Evolutionary conservation across 164 flowering plant genomes (phyloP).

Genomic region (Warburgia ugandensis): DNA sequence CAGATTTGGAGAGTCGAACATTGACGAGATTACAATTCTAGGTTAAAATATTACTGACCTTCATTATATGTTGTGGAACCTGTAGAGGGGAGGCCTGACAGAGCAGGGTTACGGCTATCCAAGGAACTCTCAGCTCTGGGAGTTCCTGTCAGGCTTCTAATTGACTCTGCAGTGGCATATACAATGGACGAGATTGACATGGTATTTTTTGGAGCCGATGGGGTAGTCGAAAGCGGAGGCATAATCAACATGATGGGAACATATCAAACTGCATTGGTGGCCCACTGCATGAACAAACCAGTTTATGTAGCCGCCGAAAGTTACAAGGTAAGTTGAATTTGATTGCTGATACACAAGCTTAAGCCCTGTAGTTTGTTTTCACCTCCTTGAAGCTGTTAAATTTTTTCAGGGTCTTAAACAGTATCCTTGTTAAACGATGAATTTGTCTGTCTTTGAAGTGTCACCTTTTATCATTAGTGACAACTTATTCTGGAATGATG

Average conservation of each 20-base stretch:
- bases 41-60: no score
- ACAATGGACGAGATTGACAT: slow-evolving; percentile 93
- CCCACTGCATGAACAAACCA: slow-evolving; percentile 91
- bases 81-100: slow-evolving; percentile 96
- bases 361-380: no score
- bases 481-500: background rate
- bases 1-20: no score
- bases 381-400: no score
- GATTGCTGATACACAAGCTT: no score
- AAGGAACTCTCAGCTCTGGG: slow-evolving; percentile 87
- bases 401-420: no score
- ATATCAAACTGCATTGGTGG: slow-evolving; percentile 88
- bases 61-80: no score
- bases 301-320: slow-evolving; percentile 99
- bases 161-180: slow-evolving; percentile 95
- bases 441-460: no score
- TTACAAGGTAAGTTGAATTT: no score
- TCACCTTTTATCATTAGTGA: no score
- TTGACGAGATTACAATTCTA: no score
- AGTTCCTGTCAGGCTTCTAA: slow-evolving; percentile 89
- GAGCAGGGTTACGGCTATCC: slow-evolving; percentile 74
- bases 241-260: slow-evolving; percentile 98
- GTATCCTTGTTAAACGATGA: no score
- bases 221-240: slow-evolving; percentile 98
- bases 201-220: slow-evolving; percentile 97